Evolutionary conservation across 352 stramenopile genomes (phyloP), one percentile per base, ranked within the genome.

Genomic region (Phytophthora tubulina): DNA sequence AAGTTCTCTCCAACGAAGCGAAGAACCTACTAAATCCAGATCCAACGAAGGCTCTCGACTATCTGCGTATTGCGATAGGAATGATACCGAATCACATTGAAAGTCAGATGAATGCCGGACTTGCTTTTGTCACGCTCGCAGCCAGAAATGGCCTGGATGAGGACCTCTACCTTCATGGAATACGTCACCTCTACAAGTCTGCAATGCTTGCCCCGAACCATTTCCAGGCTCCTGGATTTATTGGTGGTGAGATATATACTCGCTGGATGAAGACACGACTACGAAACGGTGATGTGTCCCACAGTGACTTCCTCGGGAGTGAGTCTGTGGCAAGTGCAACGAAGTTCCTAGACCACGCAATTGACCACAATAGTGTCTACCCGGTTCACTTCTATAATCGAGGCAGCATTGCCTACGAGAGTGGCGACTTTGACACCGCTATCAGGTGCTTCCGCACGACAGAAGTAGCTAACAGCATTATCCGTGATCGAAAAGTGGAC

Each of bases 1-100:
- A 96, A 72, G 86, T 90, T 36, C 76, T 95, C 3, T 89, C 77
- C 14, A 95, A 96, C 56, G 62, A 86, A 39, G 85, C 75, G 27
- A 94, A 96, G 66, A 83, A 80, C 13, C 32, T 89, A 5, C 78
- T 96, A 4, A 76, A 80, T 36, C n/a, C 45, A 14, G 71, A 93
- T 52, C 74, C 81, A 1, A 36, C 53, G 3, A 71, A 60, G 9
- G 81, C 86, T 8, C 62, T 90, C 10, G 33, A 72, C 9, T 75
- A 88, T 9, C 42, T 88, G 17, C 75, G 80, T 1, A 50, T 83
- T 1, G 62, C 81, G 3, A 61, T 84, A 1, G 77, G 68, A 14
- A 54, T 91, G 42, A 35, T 88, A 30, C 79, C 83, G 0, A 63
- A 75, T 0, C 84, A 94, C 38, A 58, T 86, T 15, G 81, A 91